Base-by-base conservation (phyloP, 257 asterid genomes). In the Ehretia macrophylla region DNA sequence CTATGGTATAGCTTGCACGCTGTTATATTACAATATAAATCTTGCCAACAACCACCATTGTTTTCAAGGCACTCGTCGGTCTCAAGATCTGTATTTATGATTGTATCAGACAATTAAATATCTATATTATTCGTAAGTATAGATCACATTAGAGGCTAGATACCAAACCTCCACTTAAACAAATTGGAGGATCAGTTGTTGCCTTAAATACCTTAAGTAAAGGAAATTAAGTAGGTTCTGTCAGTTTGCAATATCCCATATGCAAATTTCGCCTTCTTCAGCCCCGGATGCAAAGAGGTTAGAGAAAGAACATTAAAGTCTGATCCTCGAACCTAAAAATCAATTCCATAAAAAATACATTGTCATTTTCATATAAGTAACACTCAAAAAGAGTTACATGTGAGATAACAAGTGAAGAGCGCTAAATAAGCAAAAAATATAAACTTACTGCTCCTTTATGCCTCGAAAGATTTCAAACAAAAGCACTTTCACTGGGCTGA, bases 201-300 rank as follows among this genome's bases (percentile, higher is more conserved):
- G n/a, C n/a, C n/a, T n/a, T n/a, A n/a, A n/a, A 55, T 68, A 93
- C 99, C 97, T 78, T 89, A 32, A 93, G 86, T 55, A 97, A 85
- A 22, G 95, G 96, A 73, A 89, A 86, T 74, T 72, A 92, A 76
- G 52, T 85, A 51, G 97, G 96, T 58, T 81, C 87, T 44, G 85
- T 54, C 45, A 97, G 99, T 56, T 80, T 37, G 84, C 64, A 56
- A 93, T 60, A 85, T 93, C 97, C 99, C 99, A 93, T 61, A 93
- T 80, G 67, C 88, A 86, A 62, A 93, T 78, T 44, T 93, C 97
- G 60, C 99, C 99, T 81, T 93, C 99, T 77, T 89, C 97, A 37
- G 99, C 97, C 45, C 99, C 99, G 70, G 99, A 86, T 54, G 99
- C 99, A 71, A 93, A 84, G 75, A 81, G 84, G 66, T 83, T 75